phyloP scores from a whole-genome alignment of 2,329 filamentous ascomycete species.

The Sclerotinia trifoliorum region DNA sequence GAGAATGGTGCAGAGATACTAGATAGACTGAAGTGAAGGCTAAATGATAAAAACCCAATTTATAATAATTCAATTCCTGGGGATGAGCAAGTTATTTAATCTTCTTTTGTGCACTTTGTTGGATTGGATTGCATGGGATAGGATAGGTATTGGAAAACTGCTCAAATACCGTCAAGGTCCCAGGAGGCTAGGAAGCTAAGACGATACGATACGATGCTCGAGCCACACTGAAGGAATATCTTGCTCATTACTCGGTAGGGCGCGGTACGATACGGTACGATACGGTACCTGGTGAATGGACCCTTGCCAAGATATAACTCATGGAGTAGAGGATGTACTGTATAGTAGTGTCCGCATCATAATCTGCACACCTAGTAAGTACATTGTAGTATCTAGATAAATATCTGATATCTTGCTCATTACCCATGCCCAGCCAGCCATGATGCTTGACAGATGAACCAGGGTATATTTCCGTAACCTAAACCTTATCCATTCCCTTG shows the following conservation, averaged over 20 bases:
- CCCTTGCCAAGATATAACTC: not conserved
- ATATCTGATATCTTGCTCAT: not conserved
- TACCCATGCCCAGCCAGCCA: not conserved
- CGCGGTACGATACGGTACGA: too few species aligned
- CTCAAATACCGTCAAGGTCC: not conserved
- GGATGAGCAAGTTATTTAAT: slow-evolving; percentile 18
- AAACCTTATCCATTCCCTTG: not conserved
- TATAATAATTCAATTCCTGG: not conserved
- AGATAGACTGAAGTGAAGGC: not conserved
- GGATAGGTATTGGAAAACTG: not conserved
- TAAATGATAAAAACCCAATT: not conserved
- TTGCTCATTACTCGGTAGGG: not conserved
- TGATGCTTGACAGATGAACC: not conserved
- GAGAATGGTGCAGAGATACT: not conserved
- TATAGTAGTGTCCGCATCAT: too few species aligned
- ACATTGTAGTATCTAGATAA: too few species aligned
- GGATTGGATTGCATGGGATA: too few species aligned
- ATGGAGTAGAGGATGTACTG: too few species aligned
- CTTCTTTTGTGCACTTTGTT: not conserved
- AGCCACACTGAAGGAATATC: not conserved
- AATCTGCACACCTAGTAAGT: too few species aligned
- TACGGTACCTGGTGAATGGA: not conserved
- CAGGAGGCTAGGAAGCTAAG: not conserved
- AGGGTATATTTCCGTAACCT: not conserved
- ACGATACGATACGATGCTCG: not conserved